Percentiles rank a stretch among this genome's conserved stretches.
Evolutionary conservation across 176 grass and related monocot genomes (phyloP).

Genomic region (Saccharum officinarum): DNA sequence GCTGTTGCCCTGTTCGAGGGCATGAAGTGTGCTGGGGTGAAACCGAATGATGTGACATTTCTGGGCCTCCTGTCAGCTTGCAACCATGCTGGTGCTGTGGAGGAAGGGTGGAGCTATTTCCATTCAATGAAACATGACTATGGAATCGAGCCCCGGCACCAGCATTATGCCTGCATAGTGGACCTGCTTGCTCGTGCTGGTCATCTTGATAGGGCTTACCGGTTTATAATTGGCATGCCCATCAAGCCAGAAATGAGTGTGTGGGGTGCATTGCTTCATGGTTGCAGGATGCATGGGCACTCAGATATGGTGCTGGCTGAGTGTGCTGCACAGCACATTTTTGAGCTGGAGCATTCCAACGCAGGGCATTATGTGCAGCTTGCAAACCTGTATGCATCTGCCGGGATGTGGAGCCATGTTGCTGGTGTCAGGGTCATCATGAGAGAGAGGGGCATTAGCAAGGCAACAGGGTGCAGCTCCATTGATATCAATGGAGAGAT

Average conservation of each 20-base stretch:
- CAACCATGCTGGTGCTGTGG: slow-evolving; percentile 57
- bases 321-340: slow-evolving; percentile 51
- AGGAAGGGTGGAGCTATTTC: slow-evolving; percentile 73
- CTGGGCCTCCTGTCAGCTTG: slow-evolving; percentile 66
- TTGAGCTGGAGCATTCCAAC: slow-evolving; percentile 59
- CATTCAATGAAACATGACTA: slow-evolving; percentile 61
- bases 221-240: slow-evolving; percentile 60
- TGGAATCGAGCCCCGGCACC: slow-evolving; percentile 57
- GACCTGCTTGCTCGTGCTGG: slow-evolving; percentile 71
- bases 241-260: slow-evolving; percentile 61
- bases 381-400: slow-evolving; percentile 73
- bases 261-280: slow-evolving; percentile 73
- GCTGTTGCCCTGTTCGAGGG: slow-evolving; percentile 52
- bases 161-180: slow-evolving; percentile 71
- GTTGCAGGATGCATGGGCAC: slow-evolving; percentile 59
- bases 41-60: slow-evolving; percentile 67
- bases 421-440: slow-evolving; percentile 51
- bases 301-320: slow-evolving; percentile 55
- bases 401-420: slow-evolving; percentile 72
- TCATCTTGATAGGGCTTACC: slow-evolving; percentile 55
- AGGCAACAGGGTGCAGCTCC: slow-evolving; percentile 56
- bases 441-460: slow-evolving; percentile 64
- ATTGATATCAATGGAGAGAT: slow-evolving; percentile 50
- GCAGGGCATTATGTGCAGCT: slow-evolving; percentile 80
- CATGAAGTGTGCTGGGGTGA: slow-evolving; percentile 54